These are phyloP conservation scores for Aspergillus sp. DNA, from an alignment of 2,329 filamentous ascomycete genomes.

Conservation along the genomic window DNA sequence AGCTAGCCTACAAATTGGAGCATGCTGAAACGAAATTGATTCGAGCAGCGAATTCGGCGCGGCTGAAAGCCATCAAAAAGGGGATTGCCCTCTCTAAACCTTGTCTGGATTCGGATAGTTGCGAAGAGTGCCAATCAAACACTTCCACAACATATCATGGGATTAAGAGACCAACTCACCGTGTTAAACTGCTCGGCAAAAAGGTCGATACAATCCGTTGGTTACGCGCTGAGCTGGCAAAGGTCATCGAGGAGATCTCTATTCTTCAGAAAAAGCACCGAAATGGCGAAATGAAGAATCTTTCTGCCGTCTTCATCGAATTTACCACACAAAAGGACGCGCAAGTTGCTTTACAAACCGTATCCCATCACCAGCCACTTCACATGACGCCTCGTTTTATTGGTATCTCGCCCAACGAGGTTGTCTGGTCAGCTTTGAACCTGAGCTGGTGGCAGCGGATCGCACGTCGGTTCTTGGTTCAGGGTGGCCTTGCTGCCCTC, in stretches of 20 bases:
- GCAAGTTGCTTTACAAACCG: conserved; percentile 79
- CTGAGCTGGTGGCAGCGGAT: conserved; percentile 84
- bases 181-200: conserved; percentile 69
- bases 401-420: conserved; percentile 76
- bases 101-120: conserved; percentile 20
- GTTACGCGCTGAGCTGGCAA: conserved; percentile 72
- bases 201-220: conserved; percentile 91
- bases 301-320: conserved; percentile 85
- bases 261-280: conserved; percentile 66
- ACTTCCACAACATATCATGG: conserved; percentile 30
- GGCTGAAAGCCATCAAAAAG: conserved; percentile 59
- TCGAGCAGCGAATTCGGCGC: conserved; percentile 70
- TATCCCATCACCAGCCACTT: conserved; percentile 81
- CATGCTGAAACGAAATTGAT: conserved; percentile 85
- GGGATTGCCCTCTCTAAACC: conserved; percentile 18
- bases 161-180: conserved; percentile 70
- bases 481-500: conserved; percentile 70
- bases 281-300: conserved; percentile 62
- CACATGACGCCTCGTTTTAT: conserved; percentile 87
- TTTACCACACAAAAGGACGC: conserved; percentile 80
- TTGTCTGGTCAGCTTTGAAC: conserved; percentile 84
- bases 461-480: conserved; percentile 67
- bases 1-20: conserved; percentile 76
- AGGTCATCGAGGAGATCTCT: conserved; percentile 70
- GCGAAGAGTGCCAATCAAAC: conserved; percentile 32